These are phyloP conservation scores for Yamadazyma blattariae DNA, from an alignment of 1,139 yeast genomes.

Conservation along the genomic window DNA sequence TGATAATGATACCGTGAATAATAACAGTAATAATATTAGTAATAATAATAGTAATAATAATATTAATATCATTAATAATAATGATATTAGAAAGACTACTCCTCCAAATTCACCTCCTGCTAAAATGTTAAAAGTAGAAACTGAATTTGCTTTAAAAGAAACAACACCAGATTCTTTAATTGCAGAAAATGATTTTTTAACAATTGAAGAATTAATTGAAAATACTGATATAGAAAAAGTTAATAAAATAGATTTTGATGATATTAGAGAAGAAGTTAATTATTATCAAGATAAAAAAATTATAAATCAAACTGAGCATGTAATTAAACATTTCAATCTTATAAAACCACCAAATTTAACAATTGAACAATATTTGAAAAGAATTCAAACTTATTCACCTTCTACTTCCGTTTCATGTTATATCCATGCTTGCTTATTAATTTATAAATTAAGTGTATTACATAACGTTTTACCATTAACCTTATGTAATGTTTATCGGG, in stretches of 20 bases:
- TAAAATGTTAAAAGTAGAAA: constrained; percentile 9
- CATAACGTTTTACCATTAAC: constrained; percentile 33
- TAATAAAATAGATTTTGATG: constrained; percentile 13
- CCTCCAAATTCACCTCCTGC: constrained; percentile 14
- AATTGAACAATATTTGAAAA: constrained; percentile 33
- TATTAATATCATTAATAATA: background rate
- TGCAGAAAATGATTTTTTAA: constrained; percentile 4
- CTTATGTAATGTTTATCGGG: constrained; percentile 34
- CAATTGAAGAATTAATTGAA: constrained; percentile 9
- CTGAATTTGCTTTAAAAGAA: constrained; percentile 5
- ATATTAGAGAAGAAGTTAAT: constrained; percentile 19
- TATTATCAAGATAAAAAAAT: constrained; percentile 16
- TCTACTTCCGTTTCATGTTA: constrained; percentile 40
- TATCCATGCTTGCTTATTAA: constrained; percentile 39
- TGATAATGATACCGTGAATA: background rate
- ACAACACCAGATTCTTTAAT: constrained; percentile 12
- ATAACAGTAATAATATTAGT: background rate
- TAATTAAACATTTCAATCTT: constrained; percentile 33
- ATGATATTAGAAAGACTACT: constrained; percentile 1
- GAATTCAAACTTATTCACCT: constrained; percentile 43
- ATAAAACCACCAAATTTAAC: constrained; percentile 35
- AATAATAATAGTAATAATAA: background rate
- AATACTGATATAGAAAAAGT: constrained; percentile 10
- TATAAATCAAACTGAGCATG: constrained; percentile 24
- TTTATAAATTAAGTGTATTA: constrained; percentile 35